Evolutionary conservation across 2,329 filamentous ascomycete genomes (phyloP).

Genomic region (Fusarium decemcellulare): DNA sequence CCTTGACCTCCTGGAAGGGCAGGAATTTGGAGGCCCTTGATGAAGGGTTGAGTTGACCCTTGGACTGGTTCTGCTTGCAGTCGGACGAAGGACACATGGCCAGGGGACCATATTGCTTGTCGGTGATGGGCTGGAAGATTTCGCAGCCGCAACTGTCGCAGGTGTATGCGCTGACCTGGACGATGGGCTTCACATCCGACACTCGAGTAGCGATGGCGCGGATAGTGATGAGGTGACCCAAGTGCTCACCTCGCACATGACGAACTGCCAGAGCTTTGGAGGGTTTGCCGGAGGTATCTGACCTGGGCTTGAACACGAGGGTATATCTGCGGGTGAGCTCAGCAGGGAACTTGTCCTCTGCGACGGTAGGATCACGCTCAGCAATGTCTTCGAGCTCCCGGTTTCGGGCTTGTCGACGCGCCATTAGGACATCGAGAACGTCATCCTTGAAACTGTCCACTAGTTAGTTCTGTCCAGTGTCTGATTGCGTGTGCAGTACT

Average conservation of each 20-base stretch:
- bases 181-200: constrained; percentile 96
- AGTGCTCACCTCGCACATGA: constrained; percentile 91
- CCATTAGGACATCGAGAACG: constrained; percentile 96
- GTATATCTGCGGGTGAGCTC: constrained; percentile 95
- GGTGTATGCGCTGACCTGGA: constrained; percentile 98
- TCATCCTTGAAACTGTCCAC: constrained; percentile 89
- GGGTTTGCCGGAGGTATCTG: constrained; percentile 76
- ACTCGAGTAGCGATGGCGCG: constrained; percentile 95
- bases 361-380: constrained; percentile 75
- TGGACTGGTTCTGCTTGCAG: constrained; percentile 90
- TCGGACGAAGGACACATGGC: constrained; percentile 90
- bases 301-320: constrained; percentile 93
- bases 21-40: constrained; percentile 97
- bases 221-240: constrained; percentile 93
- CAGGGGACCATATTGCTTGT: constrained; percentile 91
- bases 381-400: constrained; percentile 79
- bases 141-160: constrained; percentile 97
- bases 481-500: constrained; percentile 44
- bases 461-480: constrained; percentile 11
- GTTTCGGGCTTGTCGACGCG: constrained; percentile 89
- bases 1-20: constrained; percentile 98
- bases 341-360: constrained; percentile 87
- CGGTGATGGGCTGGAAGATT: constrained; percentile 95
- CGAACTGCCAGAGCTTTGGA: constrained; percentile 86
- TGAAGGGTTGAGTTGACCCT: constrained; percentile 93